Conservation (phyloP, 495 filamentous ascomycete species). For the Bombardia bombarda region DNA sequence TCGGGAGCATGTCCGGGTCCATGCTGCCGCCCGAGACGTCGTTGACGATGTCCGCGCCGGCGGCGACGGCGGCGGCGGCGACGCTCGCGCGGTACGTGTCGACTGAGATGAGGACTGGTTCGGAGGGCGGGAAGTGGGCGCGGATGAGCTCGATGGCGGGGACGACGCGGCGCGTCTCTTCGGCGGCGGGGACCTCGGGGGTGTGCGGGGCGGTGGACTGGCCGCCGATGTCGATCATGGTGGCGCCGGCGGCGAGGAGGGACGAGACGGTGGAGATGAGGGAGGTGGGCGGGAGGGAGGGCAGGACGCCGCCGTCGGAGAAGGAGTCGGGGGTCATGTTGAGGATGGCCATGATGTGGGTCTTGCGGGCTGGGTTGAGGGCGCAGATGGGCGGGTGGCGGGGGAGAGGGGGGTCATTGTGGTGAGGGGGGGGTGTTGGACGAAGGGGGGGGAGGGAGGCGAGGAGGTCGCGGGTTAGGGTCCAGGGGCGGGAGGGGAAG, state of each 20-base stretch:
- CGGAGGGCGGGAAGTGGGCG: conserved; percentile 51
- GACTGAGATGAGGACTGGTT: conserved; percentile 64
- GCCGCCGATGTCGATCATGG: conserved; percentile 86
- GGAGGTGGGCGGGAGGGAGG: conserved; percentile 12
- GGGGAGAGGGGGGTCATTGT: conserved; percentile 58
- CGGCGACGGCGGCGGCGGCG: conserved; percentile 68
- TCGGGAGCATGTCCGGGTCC: conserved; percentile 75
- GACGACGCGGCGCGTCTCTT: conserved; percentile 72
- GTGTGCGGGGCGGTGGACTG: conserved; percentile 82
- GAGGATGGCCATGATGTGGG: conserved; percentile 85
- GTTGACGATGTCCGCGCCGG: conserved; percentile 91
- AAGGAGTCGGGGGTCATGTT: conserved; percentile 97
- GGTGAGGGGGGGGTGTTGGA: conserved; percentile 48
- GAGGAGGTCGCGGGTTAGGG: conserved; percentile 50
- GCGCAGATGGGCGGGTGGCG: conserved; percentile 53
- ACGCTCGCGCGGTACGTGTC: conserved; percentile 90
- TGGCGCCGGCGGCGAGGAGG: conserved; percentile 61
- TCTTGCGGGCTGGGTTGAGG: conserved; percentile 55
- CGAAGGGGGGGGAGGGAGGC: conserved; percentile 51
- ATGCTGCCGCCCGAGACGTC: conserved; percentile 80
- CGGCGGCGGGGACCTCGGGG: conserved; percentile 51
- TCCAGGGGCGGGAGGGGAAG: conserved; percentile 40
- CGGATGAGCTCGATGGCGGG: conserved; percentile 71
- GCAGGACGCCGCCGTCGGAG: conserved; percentile 75
- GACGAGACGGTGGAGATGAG: conserved; percentile 39